Evolutionary conservation across 2,329 filamentous ascomycete species (phyloP).

Genomic region (Raffaelea albimanens): DNA sequence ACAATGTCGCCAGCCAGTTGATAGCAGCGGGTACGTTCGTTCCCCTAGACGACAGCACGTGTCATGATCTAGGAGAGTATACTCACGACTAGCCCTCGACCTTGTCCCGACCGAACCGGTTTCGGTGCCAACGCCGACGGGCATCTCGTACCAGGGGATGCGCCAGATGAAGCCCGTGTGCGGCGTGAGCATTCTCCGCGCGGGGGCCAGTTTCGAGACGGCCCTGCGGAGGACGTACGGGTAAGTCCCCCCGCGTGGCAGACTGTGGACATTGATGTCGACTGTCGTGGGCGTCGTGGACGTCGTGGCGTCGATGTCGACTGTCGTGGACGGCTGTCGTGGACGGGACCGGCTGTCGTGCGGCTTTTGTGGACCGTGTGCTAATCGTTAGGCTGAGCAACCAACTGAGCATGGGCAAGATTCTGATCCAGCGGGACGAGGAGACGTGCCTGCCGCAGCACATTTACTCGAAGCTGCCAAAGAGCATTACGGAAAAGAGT

Average conservation of each 20-base stretch:
- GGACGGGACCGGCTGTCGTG: too few relatives aligned
- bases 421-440: slow-evolving; percentile 4
- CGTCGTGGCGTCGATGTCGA: too few relatives aligned
- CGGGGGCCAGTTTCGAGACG: slow-evolving; percentile 2
- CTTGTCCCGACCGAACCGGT: not conserved
- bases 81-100: not conserved
- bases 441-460: slow-evolving; percentile 1
- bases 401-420: slow-evolving; percentile 3
- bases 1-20: slow-evolving; percentile 1
- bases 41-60: too few relatives aligned
- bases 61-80: not conserved
- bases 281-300: too few relatives aligned
- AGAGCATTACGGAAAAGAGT: not conserved
- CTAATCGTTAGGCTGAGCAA: not conserved
- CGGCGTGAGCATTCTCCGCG: slow-evolving; percentile 5
- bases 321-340: too few relatives aligned
- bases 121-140: not conserved
- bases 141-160: not conserved
- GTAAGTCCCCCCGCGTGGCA: too few relatives aligned
- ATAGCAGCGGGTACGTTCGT: not conserved
- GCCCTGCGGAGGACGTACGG: not conserved
- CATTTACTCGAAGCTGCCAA: slow-evolving; percentile 3
- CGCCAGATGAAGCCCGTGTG: slow-evolving; percentile 1
- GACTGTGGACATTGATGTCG: too few relatives aligned
- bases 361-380: too few relatives aligned